Evolutionary conservation across 202 grass and related monocot genomes (phyloP).

Genomic region (Tripidium arundinaceum): DNA sequence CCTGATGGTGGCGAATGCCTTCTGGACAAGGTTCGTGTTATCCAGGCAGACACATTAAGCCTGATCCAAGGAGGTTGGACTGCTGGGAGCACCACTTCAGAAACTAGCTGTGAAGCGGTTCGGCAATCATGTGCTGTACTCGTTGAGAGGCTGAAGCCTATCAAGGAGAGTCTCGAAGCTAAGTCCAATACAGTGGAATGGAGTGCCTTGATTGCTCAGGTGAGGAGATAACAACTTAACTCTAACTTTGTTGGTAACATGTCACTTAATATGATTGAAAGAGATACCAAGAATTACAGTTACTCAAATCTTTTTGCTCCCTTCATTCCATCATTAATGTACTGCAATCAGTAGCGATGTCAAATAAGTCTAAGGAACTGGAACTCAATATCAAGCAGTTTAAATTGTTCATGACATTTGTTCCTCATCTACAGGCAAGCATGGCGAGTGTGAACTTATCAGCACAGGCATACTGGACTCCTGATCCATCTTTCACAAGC

Average conservation of each 20-base stretch:
- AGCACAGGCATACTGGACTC: conserved; percentile 58
- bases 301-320: background rate
- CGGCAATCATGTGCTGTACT: conserved; percentile 45
- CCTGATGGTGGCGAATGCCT: conserved; percentile 39
- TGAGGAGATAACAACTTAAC: conserved; percentile 25
- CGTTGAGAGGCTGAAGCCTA: conserved; percentile 60
- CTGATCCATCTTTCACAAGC: conserved; percentile 36
- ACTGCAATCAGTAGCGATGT: background rate
- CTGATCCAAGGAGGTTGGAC: conserved; percentile 72
- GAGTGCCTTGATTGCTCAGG: conserved; percentile 60
- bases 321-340: background rate
- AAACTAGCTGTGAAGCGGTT: conserved; percentile 70
- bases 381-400: background rate
- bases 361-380: background rate
- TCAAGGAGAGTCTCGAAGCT: conserved; percentile 61
- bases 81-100: conserved; percentile 77
- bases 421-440: conserved; percentile 41
- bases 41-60: conserved; percentile 75
- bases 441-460: conserved; percentile 56
- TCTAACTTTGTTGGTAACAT: background rate
- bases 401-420: background rate
- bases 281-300: background rate
- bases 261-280: background rate
- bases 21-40: conserved; percentile 59
- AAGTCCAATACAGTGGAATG: conserved; percentile 42